Evolutionary conservation across 495 filamentous ascomycete species (phyloP), one percentile per base, ranked within the genome.

Genomic region (Aspergillus egyptiacus): DNA sequence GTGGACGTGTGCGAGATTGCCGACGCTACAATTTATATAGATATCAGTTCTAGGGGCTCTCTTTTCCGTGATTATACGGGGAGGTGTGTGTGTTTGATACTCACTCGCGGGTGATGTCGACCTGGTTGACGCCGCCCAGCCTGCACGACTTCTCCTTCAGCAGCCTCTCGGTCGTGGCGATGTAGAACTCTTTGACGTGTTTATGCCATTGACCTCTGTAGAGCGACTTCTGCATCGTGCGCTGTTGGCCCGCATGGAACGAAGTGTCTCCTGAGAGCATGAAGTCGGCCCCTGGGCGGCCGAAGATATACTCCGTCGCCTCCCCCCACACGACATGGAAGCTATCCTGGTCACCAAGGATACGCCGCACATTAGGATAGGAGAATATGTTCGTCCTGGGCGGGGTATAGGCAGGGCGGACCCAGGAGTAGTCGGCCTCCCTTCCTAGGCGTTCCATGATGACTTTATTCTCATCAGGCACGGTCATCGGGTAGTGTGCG

Each of bases 401-500:
- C 1, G 75, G 64, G 8, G 72, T 74, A 43, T 68, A 74, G 0
- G 63, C 58, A 1, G 89, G 89, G 0, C 72, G 70, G 15, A 82
- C 79, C 39, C 77, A 93, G 56, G 78, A 80, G 65, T 87, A 93
- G 47, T 88, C 71, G 30, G 81, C 71, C 41, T 78, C 84, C 40
- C 80, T 75, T 38, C 80, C 79, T 17, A 93, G 77, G 41, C 75
- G 68, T 54, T 79, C 85, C 58, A 84, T 74, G 51, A 93, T 90
- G 56, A 79, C 81, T 30, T 70, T 62, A 53, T 85, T 93, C 63
- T 91, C 88, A 23, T 64, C 55, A 6, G 85, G 84, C 23, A 85
- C 81, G 2, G 85, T 87, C 78, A 95, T 85, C 4, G 89, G 89
- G 58, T 86, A 91, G 55, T 88, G 84, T 10, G 85, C 85, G 49